Base-by-base conservation (phyloP, 306 rosid genomes). In the Vicia faba region DNA sequence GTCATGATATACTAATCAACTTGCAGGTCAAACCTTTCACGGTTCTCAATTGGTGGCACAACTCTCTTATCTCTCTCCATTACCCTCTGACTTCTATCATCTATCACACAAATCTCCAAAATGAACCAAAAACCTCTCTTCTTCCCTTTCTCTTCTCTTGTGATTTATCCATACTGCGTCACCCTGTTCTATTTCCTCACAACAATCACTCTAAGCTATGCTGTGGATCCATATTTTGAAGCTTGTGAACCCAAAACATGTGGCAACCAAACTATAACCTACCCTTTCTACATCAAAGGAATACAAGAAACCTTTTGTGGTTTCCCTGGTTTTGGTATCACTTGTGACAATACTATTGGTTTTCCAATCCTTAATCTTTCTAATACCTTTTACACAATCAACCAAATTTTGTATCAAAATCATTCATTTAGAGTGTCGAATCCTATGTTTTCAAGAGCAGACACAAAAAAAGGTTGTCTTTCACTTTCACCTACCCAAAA, bases 281-380 rank as follows among this genome's bases (percentile, higher is more conserved):
- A 74, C 75, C 93, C 93, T 0, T 89, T 86, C 40, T 79, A 60
- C 78, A 79, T 83, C 9, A 0, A 11, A 8, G 73, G 68, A 13
- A 6, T 0, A 26, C 86, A 87, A 63, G 0, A 51, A 16, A 0
- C 72, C 13, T 81, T 38, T 15, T 83, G 93, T 14, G 96, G 96
- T 0, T 83, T 40, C 68, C 89, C 87, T 1, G 85, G 91, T 64
- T 89, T 89, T 15, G 40, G 11, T 0, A 13, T 89, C 56, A 20
- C 72, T 15, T 89, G 96, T 69, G 11, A 20, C 19, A 28, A 1
- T 1, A 19, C 61, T 19, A 11, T 0, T 13, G 82, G 50, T 48
- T 31, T 46, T 58, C 82, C 89, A 25, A 18, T 72, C 45, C 73
- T 89, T 45, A 78, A 59, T 3, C 29, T 89, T 31, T 46, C 66